Evolutionary conservation across 1,284 basidiomycete species (phyloP).

Genomic region (Macrocystidia cucumis): DNA sequence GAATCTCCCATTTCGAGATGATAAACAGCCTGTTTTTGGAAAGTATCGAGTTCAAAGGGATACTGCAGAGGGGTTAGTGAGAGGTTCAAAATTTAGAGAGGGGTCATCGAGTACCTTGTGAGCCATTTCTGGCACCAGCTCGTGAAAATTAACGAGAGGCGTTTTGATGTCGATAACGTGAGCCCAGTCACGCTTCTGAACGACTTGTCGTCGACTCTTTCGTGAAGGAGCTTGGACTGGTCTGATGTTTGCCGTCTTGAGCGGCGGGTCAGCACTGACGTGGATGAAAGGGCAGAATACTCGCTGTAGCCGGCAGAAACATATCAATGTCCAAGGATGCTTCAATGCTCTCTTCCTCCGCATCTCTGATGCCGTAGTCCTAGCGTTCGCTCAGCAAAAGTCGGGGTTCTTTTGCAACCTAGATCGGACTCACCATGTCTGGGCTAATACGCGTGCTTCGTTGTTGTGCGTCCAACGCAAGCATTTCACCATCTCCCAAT

Average conservation of each 20-base stretch:
- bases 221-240: slow-evolving; percentile 35
- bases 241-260: slow-evolving; percentile 49
- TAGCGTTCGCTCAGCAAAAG: too few species aligned
- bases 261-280: slow-evolving; percentile 2
- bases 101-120: slow-evolving; percentile 47
- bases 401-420: too few species aligned
- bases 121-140: slow-evolving; percentile 88
- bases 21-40: slow-evolving; percentile 97
- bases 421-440: too few species aligned
- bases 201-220: slow-evolving; percentile 30
- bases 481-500: slow-evolving; percentile 35
- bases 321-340: slow-evolving; percentile 63
- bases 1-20: slow-evolving; percentile 97
- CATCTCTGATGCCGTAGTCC: too few species aligned
- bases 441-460: too few species aligned
- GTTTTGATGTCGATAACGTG: slow-evolving; percentile 94
- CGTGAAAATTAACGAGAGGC: slow-evolving; percentile 81
- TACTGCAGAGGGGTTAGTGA: slow-evolving; percentile 18
- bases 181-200: slow-evolving; percentile 92
- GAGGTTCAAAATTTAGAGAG: slow-evolving; percentile 4
- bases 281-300: slow-evolving; percentile 16
- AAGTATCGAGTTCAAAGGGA: slow-evolving; percentile 41
- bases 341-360: slow-evolving; percentile 15
- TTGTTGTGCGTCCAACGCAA: slow-evolving; percentile 34
- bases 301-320: slow-evolving; percentile 74